phyloP scores from a whole-genome alignment of 306 rosid genomes.

The Cucurbita maxima region DNA sequence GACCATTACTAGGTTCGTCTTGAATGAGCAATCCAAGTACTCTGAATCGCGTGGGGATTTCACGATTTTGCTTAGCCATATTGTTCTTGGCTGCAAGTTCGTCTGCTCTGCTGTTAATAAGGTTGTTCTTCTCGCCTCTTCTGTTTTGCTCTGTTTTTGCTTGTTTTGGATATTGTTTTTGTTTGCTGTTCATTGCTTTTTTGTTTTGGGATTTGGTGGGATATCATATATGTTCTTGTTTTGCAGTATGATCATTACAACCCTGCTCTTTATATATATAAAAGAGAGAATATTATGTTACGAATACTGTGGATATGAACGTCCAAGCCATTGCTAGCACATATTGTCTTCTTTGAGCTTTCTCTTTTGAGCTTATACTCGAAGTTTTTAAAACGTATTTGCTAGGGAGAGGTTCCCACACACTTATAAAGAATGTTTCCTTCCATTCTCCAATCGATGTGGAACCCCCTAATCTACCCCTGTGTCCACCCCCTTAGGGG shows the following conservation, averaged over 20 bases:
- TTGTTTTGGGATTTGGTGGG: not conserved
- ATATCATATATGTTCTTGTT: not conserved
- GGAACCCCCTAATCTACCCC: too few species aligned
- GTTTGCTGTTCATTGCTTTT: not conserved
- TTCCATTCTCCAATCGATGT: too few species aligned
- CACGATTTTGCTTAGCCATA: slow-evolving; percentile 83
- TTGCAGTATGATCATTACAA: not conserved
- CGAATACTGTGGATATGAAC: too few species aligned
- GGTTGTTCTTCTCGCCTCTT: slow-evolving; percentile 13
- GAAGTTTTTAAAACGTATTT: too few species aligned
- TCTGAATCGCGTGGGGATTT: slow-evolving; percentile 94
- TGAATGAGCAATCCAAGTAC: slow-evolving; percentile 77
- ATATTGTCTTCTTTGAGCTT: too few species aligned
- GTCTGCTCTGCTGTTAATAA: slow-evolving; percentile 84
- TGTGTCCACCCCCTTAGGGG: too few species aligned
- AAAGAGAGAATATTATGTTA: too few species aligned
- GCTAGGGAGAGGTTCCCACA: too few species aligned
- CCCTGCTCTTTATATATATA: not conserved
- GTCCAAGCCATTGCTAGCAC: too few species aligned
- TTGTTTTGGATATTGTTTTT: not conserved
- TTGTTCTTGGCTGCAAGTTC: slow-evolving; percentile 94
- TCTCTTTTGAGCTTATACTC: too few species aligned
- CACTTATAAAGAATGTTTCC: too few species aligned
- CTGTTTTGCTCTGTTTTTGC: not conserved
- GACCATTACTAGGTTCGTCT: slow-evolving; percentile 80